Conservation (phyloP, 139 green algal species). For the Coccomyxa sp. region DNA sequence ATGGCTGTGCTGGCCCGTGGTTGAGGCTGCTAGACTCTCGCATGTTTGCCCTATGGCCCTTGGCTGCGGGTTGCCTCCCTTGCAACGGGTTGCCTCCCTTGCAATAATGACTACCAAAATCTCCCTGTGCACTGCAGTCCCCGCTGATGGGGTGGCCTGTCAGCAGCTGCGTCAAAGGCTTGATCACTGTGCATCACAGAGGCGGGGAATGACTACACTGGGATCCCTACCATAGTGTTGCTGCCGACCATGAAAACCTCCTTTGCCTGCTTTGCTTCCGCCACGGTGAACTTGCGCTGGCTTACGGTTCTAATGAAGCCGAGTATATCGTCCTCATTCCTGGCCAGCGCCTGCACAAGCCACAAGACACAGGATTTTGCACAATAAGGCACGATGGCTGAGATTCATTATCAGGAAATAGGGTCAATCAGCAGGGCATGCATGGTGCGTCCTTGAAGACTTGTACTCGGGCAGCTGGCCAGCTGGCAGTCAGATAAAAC, state of each 20-base stretch:
- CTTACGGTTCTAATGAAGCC: constrained; percentile 21
- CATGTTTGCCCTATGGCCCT: too few relatives aligned
- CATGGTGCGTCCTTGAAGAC: too few relatives aligned
- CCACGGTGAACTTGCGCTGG: constrained; percentile 32
- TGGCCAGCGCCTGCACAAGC: constrained; percentile 11
- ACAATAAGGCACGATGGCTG: too few relatives aligned
- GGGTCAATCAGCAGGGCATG: too few relatives aligned
- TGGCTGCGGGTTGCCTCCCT: too few relatives aligned
- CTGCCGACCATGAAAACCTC: constrained; percentile 47
- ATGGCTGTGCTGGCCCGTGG: neutral
- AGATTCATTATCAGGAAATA: neutral
- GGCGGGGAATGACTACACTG: neutral
- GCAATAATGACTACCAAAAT: neutral
- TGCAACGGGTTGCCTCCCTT: neutral
- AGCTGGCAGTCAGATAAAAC: constrained; percentile 16
- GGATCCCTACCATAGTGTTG: neutral
- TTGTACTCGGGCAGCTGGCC: too few relatives aligned
- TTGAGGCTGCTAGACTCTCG: too few relatives aligned
- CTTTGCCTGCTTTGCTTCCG: constrained; percentile 32
- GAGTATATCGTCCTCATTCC: constrained; percentile 10
- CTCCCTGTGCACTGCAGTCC: neutral
- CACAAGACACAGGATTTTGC: neutral
- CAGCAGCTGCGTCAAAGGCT: neutral
- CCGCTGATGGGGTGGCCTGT: too few relatives aligned
- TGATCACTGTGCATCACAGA: neutral